phyloP scores from a whole-genome alignment of 768 basidiomycete species.

The Hericium erinaceus region DNA sequence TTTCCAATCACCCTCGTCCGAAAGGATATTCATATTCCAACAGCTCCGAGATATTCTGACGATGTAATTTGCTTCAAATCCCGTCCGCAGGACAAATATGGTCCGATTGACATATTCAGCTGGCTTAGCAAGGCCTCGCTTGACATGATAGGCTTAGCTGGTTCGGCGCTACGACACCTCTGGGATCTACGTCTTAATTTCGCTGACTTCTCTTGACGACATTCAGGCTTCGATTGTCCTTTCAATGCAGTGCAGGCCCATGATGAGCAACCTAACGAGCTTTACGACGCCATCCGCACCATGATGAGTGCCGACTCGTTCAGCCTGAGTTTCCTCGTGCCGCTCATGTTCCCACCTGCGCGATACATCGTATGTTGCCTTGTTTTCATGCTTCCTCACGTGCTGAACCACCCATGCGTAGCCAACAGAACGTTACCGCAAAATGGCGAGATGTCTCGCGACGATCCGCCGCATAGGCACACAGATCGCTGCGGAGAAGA shows the following conservation, averaged over 20 bases:
- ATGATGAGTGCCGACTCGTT: neutral
- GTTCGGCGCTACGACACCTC: neutral
- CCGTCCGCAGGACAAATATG: too few relatives aligned
- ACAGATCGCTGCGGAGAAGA: conserved; percentile 15
- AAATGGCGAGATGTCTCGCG: neutral
- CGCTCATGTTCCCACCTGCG: neutral
- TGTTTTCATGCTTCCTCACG: neutral
- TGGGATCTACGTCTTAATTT: too few relatives aligned
- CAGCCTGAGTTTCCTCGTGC: neutral
- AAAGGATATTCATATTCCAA: neutral
- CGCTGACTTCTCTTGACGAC: too few relatives aligned
- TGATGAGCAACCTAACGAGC: neutral
- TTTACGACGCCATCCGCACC: neutral
- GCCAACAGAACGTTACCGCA: neutral
- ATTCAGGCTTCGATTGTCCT: neutral
- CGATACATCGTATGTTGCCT: neutral
- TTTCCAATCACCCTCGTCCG: too few relatives aligned
- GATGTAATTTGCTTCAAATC: neutral
- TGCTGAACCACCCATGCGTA: neutral
- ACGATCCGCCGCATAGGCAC: neutral
- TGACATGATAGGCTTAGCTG: conserved; percentile 3
- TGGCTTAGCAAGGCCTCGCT: conserved; percentile 1
- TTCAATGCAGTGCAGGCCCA: neutral
- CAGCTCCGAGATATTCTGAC: conserved; percentile 1
- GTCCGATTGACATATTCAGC: neutral